phyloP scores from a whole-genome alignment of 345 rosid genomes.

The Odontarrhena argentea region DNA sequence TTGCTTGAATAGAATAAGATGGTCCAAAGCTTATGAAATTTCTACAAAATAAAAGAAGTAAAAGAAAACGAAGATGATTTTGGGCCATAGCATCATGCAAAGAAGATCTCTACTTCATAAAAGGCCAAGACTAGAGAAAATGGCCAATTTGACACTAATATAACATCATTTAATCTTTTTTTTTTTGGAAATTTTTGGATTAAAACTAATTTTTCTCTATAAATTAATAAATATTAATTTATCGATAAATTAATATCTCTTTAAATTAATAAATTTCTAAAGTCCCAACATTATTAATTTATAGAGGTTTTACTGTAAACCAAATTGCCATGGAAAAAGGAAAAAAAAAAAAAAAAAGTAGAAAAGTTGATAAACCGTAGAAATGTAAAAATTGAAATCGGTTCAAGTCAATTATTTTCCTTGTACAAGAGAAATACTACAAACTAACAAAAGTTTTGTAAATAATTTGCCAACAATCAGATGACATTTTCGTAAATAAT shows the following conservation, averaged over 20 bases:
- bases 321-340: background rate
- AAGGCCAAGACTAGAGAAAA: background rate
- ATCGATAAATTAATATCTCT: too few relatives aligned
- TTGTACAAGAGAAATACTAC: too few relatives aligned
- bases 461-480: too few relatives aligned
- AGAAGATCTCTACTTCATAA: background rate
- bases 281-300: too few relatives aligned
- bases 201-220: too few relatives aligned
- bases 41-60: background rate
- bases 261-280: too few relatives aligned
- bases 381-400: background rate
- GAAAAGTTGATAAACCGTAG: background rate
- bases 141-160: background rate
- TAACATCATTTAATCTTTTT: too few relatives aligned
- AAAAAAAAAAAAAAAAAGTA: too few relatives aligned
- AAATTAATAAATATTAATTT: background rate
- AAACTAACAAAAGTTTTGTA: too few relatives aligned
- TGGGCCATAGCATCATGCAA: background rate
- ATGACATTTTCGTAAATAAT: too few relatives aligned
- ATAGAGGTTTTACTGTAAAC: background rate
- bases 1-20: background rate
- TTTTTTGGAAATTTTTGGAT: too few relatives aligned
- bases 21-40: background rate
- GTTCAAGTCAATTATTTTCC: conserved; percentile 9
- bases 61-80: background rate